Base-by-base conservation (phyloP, 2,329 filamentous ascomycete species). In the Teratosphaeria viscida region DNA sequence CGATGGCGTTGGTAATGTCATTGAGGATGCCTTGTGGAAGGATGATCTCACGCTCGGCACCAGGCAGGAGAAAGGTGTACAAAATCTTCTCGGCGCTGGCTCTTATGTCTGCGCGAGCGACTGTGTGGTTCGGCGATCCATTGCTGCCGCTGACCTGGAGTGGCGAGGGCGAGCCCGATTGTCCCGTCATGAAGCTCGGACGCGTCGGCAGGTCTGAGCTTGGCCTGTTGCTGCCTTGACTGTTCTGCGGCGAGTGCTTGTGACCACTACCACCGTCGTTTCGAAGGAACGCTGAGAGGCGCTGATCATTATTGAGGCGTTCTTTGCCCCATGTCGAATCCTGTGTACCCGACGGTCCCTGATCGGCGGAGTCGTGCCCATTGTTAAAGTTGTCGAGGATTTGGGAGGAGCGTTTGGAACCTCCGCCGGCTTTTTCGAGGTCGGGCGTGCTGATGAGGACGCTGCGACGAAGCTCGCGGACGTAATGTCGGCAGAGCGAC, bases 1-100 rank as follows among this genome's bases (percentile, higher is more conserved):
- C 94, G 63, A 99, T 95, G 14, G 90, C 84, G 23, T 86, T 82
- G 47, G 91, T 95, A 61, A 97, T 92, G 27, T 92, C 86, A 58
- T 88, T 82, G 0, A 92, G 87, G 70, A 97, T 96, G 37, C 85
- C 85, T 62, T 92, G 88, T 0, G 94, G 92, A 5, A 99, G 82
- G 54, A 92, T 91, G 66, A 99, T 97, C 75, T 99, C 94, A 66
- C 95, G 85, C 77, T 99, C 94, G 0, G 94, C 90, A n/a, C 91
- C 92, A 0, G 92, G 91, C 1, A 99, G 84, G 5, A 99, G 81
- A 71, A 94, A 99, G 1, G 92, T 97, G 77, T 96, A 99, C n/a
- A 99, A 82, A 56, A 99, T 96, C 81, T 96, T 96, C 77, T 97
- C 94, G 0, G 95, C 95, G 2, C 90, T 96, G 10, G 91, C 88